Percentiles rank a stretch among this genome's conserved stretches.
Evolutionary conservation across 768 basidiomycete species (phyloP).

Genomic region (Boletus tomentosulus): DNA sequence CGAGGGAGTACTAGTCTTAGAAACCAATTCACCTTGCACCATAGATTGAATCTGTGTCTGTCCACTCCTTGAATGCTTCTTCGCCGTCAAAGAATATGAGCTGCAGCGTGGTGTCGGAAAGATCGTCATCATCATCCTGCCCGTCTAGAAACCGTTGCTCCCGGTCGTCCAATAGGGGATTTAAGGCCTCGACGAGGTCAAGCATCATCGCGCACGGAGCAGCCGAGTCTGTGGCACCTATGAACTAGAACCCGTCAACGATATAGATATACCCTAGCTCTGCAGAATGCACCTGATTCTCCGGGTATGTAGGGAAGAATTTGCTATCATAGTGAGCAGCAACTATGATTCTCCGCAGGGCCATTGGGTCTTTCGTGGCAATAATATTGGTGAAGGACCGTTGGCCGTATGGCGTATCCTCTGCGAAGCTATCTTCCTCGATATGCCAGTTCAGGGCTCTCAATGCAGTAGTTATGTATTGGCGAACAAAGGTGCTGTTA

Average conservation of each 20-base stretch:
- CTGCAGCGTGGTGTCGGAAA: constrained; percentile 82
- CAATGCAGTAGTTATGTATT: constrained; percentile 74
- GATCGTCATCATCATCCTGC: constrained; percentile 67
- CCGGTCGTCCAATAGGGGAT: constrained; percentile 64
- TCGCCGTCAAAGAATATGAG: constrained; percentile 97
- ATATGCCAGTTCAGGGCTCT: constrained; percentile 79
- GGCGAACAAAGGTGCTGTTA: constrained; percentile 77
- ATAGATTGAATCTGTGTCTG: constrained; percentile 84
- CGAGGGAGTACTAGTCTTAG: background rate
- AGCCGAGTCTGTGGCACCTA: constrained; percentile 97
- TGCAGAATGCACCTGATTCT: constrained; percentile 59
- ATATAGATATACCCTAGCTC: background rate
- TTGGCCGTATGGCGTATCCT: constrained; percentile 73
- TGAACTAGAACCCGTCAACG: constrained; percentile 53
- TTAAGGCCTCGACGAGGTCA: constrained; percentile 82
- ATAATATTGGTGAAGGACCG: constrained; percentile 87
- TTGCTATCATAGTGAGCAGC: constrained; percentile 95
- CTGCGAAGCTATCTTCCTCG: constrained; percentile 79
- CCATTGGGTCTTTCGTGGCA: constrained; percentile 90
- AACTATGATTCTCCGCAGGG: constrained; percentile 76
- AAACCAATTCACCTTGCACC: constrained; percentile 68
- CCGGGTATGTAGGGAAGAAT: constrained; percentile 66
- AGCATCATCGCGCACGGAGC: constrained; percentile 93
- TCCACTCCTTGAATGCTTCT: constrained; percentile 93
- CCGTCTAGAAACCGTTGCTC: constrained; percentile 51